Evolutionary conservation across 352 stramenopile species (phyloP), one percentile per base, ranked within the genome.

Genomic region (Phytopythium mirpurense): DNA sequence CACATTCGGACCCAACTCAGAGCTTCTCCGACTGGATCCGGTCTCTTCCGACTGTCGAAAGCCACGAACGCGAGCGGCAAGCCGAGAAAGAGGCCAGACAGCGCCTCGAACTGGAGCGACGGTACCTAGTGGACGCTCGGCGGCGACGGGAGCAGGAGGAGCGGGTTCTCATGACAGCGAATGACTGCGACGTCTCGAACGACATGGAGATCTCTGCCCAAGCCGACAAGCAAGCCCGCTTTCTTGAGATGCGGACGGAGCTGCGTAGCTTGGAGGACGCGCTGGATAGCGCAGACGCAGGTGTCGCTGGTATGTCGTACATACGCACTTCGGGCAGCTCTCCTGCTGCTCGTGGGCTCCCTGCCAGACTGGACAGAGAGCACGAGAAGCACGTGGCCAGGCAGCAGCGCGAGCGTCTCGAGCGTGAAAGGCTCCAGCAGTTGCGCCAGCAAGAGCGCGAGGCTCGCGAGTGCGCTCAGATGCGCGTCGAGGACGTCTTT

Each of bases 31-130:
- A 74, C 8, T 89, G 78, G 78, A 70, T 86, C 3, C 67, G 61
- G 21, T 86, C 78, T 0, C 57, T 89, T 16, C 56, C 68, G 37
- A 87, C 78, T 16, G 62, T 87, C 16, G 63, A 87, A 24, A 85
- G 63, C 36, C 57, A 65, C 12, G 62, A 82, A 21, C 62, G 60
- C 29, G 71, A 78, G 14, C 60, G 60, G 0, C 53, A 62, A 35
- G 47, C 64, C 12, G 56, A 72, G 29, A 59, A 78, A 41, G 60
- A 74, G 50, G 59, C 70, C 52, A 69, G 62, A 2, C 63, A 82
- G 27, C 69, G 72, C 4, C 65, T 70, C 11, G 48, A 69, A 6
- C 53, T 87, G 19, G 70, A 87, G 21, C 29, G 56, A 43, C 72
- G 83, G 47, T 86, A 69, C 47, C 58, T 74, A 31, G 40, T 59